Conservation (phyloP, 371 early-diverging fungal genomes). For the Mucor plumbeus region DNA sequence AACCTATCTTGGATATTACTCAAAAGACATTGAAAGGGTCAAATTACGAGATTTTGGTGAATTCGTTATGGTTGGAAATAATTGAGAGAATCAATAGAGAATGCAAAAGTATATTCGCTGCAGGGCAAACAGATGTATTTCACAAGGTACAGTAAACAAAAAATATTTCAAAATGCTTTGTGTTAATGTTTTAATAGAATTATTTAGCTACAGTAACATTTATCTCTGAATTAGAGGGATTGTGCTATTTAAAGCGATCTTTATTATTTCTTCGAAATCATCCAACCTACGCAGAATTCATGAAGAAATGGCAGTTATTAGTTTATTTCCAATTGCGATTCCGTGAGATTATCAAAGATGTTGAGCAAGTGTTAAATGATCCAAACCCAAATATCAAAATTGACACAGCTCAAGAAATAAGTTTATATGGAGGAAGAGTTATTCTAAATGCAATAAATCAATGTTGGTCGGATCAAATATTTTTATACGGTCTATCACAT, state of each 20-base stretch:
- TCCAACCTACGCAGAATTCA: slow-evolving; percentile 68
- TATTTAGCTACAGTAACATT: slow-evolving; percentile 71
- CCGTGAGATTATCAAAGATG: slow-evolving; percentile 57
- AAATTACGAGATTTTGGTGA: slow-evolving; percentile 71
- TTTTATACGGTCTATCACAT: slow-evolving; percentile 62
- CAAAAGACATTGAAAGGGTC: slow-evolving; percentile 68
- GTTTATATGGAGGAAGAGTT: slow-evolving; percentile 54
- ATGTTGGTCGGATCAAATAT: slow-evolving; percentile 77
- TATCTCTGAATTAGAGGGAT: slow-evolving; percentile 60
- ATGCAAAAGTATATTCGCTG: slow-evolving; percentile 63
- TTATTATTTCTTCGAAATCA: slow-evolving; percentile 64
- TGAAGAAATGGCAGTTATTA: slow-evolving; percentile 77
- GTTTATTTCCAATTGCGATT: slow-evolving; percentile 77
- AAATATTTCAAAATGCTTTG: not conserved
- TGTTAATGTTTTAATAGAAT: slow-evolving; percentile 39
- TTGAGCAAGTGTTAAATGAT: slow-evolving; percentile 49
- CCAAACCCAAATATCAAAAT: slow-evolving; percentile 18
- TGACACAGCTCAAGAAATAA: slow-evolving; percentile 10
- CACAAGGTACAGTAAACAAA: slow-evolving; percentile 55
- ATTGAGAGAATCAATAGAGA: slow-evolving; percentile 57
- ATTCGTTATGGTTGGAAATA: slow-evolving; percentile 69
- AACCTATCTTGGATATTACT: slow-evolving; percentile 65
- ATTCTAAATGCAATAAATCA: slow-evolving; percentile 58
- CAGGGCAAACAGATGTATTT: slow-evolving; percentile 78
- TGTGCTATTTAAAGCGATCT: slow-evolving; percentile 56